A percentile compares a stretch with the other conserved stretches of the same genome.
phyloP scores from a whole-genome alignment of 495 filamentous ascomycete species.

The Penicillium antarcticum region DNA sequence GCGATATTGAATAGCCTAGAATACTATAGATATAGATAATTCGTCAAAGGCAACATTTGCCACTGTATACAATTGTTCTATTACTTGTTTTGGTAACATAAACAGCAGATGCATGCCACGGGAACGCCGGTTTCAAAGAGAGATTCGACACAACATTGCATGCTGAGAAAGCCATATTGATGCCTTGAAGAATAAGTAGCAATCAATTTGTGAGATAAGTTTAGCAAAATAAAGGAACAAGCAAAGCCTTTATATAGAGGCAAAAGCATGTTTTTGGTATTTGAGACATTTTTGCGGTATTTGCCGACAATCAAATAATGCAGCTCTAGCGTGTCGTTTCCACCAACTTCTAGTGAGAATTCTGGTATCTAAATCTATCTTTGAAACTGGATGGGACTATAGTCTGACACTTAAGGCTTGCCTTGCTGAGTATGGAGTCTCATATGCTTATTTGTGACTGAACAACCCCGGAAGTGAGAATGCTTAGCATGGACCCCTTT shows the following conservation, averaged over 20 bases:
- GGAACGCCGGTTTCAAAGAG: conserved; percentile 21
- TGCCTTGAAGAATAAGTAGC: too few species aligned
- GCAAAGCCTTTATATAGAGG: neutral
- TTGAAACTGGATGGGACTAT: neutral
- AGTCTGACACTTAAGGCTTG: neutral
- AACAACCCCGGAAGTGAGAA: too few species aligned
- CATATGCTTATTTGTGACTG: too few species aligned
- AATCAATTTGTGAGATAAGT: too few species aligned
- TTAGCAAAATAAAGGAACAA: neutral
- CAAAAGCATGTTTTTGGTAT: neutral
- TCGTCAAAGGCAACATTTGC: conserved; percentile 24
- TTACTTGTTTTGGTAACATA: conserved; percentile 20
- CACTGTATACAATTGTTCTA: conserved; percentile 14
- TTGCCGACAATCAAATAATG: neutral
- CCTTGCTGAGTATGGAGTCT: neutral
- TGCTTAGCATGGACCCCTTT: too few species aligned
- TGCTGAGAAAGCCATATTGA: conserved; percentile 15
- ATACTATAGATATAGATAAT: neutral
- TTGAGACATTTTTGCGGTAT: neutral
- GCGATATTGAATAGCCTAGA: too few species aligned
- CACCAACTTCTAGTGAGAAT: neutral
- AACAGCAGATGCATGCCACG: conserved; percentile 20
- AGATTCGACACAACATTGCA: conserved; percentile 26
- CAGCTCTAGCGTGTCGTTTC: neutral
- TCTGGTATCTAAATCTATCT: neutral